Evolutionary conservation across 371 early-diverging fungal species (phyloP).

Genomic region (Entomophthora muscae): DNA sequence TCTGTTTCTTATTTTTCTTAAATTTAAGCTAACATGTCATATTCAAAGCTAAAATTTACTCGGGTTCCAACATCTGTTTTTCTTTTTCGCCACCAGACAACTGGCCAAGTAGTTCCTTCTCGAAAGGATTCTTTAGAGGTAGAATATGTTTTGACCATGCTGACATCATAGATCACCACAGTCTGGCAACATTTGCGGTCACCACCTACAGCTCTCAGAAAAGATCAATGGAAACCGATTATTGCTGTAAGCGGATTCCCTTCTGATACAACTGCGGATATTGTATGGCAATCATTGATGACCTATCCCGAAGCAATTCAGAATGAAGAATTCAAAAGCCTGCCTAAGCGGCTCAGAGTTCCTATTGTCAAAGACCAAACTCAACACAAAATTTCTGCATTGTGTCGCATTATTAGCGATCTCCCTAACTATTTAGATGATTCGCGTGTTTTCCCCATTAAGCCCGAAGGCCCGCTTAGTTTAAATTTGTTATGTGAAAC

Average conservation of each 20-base stretch:
- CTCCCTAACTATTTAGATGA: not conserved
- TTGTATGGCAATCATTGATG: conserved; percentile 4
- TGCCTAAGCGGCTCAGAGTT: not conserved
- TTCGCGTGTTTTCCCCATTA: not conserved
- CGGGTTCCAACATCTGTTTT: not conserved
- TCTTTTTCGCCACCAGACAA: not conserved
- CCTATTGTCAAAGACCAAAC: not conserved
- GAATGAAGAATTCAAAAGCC: not conserved
- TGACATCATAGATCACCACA: not conserved
- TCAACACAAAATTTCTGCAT: conserved; percentile 7
- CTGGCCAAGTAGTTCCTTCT: conserved; percentile 7
- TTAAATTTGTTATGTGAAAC: conserved; percentile 3
- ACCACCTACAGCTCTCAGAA: not conserved
- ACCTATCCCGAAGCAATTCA: conserved; percentile 5
- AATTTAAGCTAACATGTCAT: too few relatives aligned
- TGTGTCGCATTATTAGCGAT: conserved; percentile 5
- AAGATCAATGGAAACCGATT: conserved; percentile 9
- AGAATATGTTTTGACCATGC: too few relatives aligned
- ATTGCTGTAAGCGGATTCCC: not conserved
- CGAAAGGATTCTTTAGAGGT: too few relatives aligned
- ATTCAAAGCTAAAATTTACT: not conserved
- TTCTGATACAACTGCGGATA: conserved; percentile 3
- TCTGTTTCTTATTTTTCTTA: too few relatives aligned
- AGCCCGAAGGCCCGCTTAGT: not conserved
- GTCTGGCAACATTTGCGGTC: conserved; percentile 4